Evolutionary conservation across 768 basidiomycete species (phyloP).

Genomic region (Obba rivulosa): DNA sequence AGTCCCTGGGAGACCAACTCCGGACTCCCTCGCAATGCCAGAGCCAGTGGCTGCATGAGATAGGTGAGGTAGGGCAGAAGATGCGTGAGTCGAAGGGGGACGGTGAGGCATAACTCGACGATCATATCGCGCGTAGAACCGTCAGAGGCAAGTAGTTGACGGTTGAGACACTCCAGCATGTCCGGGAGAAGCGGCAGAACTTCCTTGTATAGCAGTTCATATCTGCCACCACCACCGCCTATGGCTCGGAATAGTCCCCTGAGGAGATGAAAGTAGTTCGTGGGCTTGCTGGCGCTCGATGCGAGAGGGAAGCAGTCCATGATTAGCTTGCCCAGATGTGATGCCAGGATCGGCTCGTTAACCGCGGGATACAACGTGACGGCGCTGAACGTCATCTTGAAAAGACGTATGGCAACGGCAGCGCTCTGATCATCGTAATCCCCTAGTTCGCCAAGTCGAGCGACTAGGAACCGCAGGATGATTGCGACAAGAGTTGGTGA

Average conservation of each 20-base stretch:
- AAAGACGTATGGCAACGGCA: slow-evolving; percentile 81
- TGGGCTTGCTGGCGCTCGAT: slow-evolving; percentile 84
- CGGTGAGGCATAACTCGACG: slow-evolving; percentile 94
- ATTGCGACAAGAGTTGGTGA: slow-evolving; percentile 85
- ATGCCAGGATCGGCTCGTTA: slow-evolving; percentile 92
- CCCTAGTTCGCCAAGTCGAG: slow-evolving; percentile 76
- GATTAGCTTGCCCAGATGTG: slow-evolving; percentile 86
- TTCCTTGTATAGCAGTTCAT: slow-evolving; percentile 93
- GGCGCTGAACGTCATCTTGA: slow-evolving; percentile 93
- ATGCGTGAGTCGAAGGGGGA: slow-evolving; percentile 91
- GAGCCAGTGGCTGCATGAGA: slow-evolving; percentile 92
- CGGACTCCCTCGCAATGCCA: slow-evolving; percentile 79
- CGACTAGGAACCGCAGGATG: slow-evolving; percentile 80
- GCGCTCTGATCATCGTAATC: slow-evolving; percentile 80
- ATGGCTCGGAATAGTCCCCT: slow-evolving; percentile 91
- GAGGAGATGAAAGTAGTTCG: slow-evolving; percentile 89
- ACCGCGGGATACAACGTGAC: slow-evolving; percentile 64
- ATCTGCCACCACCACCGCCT: slow-evolving; percentile 86
- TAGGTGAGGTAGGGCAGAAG: slow-evolving; percentile 92
- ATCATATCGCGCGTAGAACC: slow-evolving; percentile 86
- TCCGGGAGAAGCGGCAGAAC: slow-evolving; percentile 94
- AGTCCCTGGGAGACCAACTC: slow-evolving; percentile 95
- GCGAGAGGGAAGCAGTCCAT: slow-evolving; percentile 96
- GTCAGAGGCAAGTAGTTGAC: slow-evolving; percentile 81
- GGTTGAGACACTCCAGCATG: slow-evolving; percentile 92